Base-by-base conservation (phyloP, 352 stramenopile species). In the Halophytophthora polymorphica region DNA sequence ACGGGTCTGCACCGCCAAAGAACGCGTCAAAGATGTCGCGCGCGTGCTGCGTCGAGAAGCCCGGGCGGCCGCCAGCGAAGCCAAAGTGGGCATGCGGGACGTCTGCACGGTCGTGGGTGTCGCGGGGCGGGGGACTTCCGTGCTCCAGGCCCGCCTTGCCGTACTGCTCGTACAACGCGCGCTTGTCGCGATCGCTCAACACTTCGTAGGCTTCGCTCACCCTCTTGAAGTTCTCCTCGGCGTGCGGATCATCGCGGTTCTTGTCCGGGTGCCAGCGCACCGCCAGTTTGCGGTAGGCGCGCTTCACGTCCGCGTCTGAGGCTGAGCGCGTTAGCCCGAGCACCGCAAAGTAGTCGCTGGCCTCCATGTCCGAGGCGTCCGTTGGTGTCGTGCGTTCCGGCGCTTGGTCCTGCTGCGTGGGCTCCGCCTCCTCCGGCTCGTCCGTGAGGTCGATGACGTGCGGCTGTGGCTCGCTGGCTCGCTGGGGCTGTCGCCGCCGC, bases 181-280 rank as follows among this genome's bases (percentile, higher is more conserved):
- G 64, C 52, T 89, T 88, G 34, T 74, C 71, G 7, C 51, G 50
- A 49, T 98, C 85, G 34, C 73, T 82, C 48, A 98, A 61, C 22
- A 93, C 72, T 41, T 93, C 87, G 56, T 97, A 98, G 12, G 94
- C 92, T 50, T 95, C 66, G 23, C 81, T 84, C 19, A 98, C 77
- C 47, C 81, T 78, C 64, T 95, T 93, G 64, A 98, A 98, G 45
- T 85, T 82, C 49, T 97, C 90, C 23, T 90, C 79, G 11, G 91
- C 90, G 17, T 64, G 62, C 21, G 87, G 68, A 56, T 88, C 61
- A 19, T 77, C 71, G 34, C 83, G 77, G 61, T 97, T 97, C 64
- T 98, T 98, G 61, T 98, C 93, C 1, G 93, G 93, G 60, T 98
- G 93, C 70, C 89, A 97, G 54, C 93, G 93, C 33, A 98, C 66